Base-by-base conservation (phyloP, 805 yeast genomes). In the Candida awuae region DNA sequence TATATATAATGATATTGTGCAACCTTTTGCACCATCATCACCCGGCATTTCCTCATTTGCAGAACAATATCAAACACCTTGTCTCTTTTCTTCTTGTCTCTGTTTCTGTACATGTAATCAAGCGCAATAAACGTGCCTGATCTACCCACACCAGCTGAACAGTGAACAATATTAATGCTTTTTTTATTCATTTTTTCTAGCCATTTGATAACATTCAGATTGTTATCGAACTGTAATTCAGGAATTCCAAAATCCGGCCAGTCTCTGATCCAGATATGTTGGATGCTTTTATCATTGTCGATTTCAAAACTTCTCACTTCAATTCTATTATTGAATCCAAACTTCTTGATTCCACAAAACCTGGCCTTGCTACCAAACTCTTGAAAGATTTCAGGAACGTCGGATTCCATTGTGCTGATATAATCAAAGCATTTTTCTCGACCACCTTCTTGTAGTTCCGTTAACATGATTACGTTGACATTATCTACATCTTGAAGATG, bases 401-500 rank as follows among this genome's bases (percentile, higher is more conserved):
- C 38, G 18, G 30, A n/a, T 4, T 17, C 22, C 16, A 48, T 37
- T 3, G 37, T 32, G 2, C 23, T 32, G 8, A 42, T 35, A 12
- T 43, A 42, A 46, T 45, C 38, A 28, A 31, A 28, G 44, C 76
- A 71, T 48, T 71, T 71, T 17, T 55, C 56, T 25, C 59, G 46
- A 2, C 62, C 62, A 9, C 51, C 46, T 45, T 71, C 77, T 12
- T 44, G 48, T 22, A 84, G 58, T 0, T 92, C 85, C 0, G 94
- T 82, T 28, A 83, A 71, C 90, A 82, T 83, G 13, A 81, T 75
- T 9, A 83, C 63, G 1, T 74, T 72, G 4, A 76, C 69, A 7
- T 46, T 41, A 17, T 46, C 32, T 5, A 36, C n/a, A 15, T 23
- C n/a, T n/a, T 8, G 4, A 13, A 32, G 12, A 52, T 60, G 28